Percentiles rank a stretch among this genome's conserved stretches.
Evolutionary conservation across 2,329 filamentous ascomycete genomes (phyloP).

Genomic region (Aspergillus sclerotialis): DNA sequence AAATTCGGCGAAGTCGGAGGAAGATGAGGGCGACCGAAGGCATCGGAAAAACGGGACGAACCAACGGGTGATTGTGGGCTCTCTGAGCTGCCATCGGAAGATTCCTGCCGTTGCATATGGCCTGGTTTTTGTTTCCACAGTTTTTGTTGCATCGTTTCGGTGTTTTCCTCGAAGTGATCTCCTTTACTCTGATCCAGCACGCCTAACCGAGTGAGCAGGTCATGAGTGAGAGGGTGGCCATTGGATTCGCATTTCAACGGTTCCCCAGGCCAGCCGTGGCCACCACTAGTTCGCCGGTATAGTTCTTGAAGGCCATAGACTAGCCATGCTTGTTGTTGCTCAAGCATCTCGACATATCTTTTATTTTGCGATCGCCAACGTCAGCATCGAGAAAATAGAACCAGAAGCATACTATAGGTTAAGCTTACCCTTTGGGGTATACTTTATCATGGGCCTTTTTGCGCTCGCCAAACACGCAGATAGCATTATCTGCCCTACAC

Average conservation of each 20-base stretch:
- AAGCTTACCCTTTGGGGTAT: constrained; percentile 58
- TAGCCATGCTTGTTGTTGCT: constrained; percentile 58
- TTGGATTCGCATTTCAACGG: constrained; percentile 44
- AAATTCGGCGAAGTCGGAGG: constrained; percentile 36
- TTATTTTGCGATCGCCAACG: background rate
- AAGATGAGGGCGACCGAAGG: constrained; percentile 23
- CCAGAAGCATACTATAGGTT: constrained; percentile 1
- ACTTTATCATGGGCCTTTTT: constrained; percentile 62
- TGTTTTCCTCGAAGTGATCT: constrained; percentile 53
- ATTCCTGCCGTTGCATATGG: constrained; percentile 47
- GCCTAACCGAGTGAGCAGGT: constrained; percentile 54
- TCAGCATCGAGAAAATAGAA: background rate
- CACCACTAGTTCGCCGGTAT: constrained; percentile 47
- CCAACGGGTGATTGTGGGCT: constrained; percentile 41
- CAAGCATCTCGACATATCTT: constrained; percentile 61
- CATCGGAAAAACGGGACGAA: constrained; percentile 22
- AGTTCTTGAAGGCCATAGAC: constrained; percentile 56
- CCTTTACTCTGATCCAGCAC: constrained; percentile 49
- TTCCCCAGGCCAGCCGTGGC: constrained; percentile 51
- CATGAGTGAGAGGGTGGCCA: constrained; percentile 56
- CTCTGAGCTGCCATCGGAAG: constrained; percentile 53
- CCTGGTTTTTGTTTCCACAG: constrained; percentile 48
- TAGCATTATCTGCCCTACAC: constrained; percentile 57
- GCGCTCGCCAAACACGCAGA: constrained; percentile 58
- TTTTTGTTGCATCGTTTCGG: constrained; percentile 48